Conservation (phyloP, 106 monocot genomes). For the Dendrobium nobile region DNA sequence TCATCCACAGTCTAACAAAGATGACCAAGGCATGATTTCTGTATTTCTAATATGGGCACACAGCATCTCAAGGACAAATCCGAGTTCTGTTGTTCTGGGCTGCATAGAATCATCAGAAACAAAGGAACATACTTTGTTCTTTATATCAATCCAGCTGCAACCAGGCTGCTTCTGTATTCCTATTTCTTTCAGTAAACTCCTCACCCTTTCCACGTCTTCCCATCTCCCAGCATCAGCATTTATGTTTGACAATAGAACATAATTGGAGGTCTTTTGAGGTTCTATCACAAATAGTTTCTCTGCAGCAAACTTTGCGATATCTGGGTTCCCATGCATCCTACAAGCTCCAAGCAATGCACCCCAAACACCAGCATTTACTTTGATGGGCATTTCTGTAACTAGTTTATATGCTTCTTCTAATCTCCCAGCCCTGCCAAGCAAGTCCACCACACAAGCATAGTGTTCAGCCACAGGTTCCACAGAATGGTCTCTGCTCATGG, state of each 20-base stretch:
- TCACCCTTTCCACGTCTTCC: slow-evolving; percentile 24
- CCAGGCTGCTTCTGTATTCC: slow-evolving; percentile 23
- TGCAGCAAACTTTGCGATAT: slow-evolving; percentile 25
- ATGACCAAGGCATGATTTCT: background rate
- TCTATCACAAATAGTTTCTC: slow-evolving; percentile 27
- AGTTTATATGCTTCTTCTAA: slow-evolving; percentile 21
- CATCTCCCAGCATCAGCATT: slow-evolving; percentile 29
- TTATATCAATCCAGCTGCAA: slow-evolving; percentile 34
- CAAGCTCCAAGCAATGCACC: slow-evolving; percentile 42
- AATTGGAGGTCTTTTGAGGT: slow-evolving; percentile 24
- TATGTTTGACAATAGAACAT: slow-evolving; percentile 35
- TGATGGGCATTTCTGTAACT: slow-evolving; percentile 19
- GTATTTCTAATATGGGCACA: background rate
- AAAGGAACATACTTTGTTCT: slow-evolving; percentile 1
- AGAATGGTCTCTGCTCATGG: slow-evolving; percentile 21
- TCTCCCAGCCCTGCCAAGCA: slow-evolving; percentile 32
- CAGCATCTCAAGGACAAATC: background rate
- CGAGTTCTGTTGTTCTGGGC: background rate
- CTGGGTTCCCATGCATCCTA: slow-evolving; percentile 18
- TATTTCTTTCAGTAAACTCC: slow-evolving; percentile 21
- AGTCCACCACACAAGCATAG: slow-evolving; percentile 36
- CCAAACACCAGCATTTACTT: slow-evolving; percentile 36
- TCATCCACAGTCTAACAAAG: background rate
- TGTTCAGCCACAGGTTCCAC: slow-evolving; percentile 31
- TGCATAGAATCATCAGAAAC: slow-evolving; percentile 12